Evolutionary conservation across 2,329 filamentous ascomycete species (phyloP).

Genomic region (Cladosporium austrohemisphaericum): DNA sequence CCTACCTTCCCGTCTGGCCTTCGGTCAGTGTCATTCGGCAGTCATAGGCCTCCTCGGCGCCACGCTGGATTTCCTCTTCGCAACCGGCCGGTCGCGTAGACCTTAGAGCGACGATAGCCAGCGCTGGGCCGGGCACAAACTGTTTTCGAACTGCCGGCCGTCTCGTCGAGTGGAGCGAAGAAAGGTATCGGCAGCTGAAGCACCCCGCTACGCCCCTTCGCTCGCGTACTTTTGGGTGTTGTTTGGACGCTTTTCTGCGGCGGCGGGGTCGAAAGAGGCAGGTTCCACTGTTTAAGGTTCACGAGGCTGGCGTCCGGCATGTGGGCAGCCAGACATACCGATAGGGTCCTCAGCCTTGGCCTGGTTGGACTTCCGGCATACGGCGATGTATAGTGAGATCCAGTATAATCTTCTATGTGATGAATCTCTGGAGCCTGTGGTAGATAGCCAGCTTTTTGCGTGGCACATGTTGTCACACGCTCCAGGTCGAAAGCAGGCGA

Average conservation of each 20-base stretch:
- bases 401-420: no score
- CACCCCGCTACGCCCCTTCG: background rate
- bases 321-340: slow-evolving; percentile 1
- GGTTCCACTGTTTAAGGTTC: background rate
- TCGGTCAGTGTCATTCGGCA: slow-evolving; percentile 11
- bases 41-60: slow-evolving; percentile 10
- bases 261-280: no score
- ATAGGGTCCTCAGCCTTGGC: background rate
- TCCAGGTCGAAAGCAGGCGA: no score
- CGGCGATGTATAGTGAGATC: no score
- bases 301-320: background rate
- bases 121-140: background rate
- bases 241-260: no score
- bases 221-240: no score
- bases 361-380: no score
- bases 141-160: slow-evolving; percentile 12
- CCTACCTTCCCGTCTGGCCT: background rate
- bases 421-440: no score
- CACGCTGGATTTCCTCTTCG: background rate
- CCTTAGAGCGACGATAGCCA: slow-evolving; percentile 1
- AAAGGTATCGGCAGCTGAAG: background rate
- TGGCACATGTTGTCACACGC: no score
- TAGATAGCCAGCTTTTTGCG: no score
- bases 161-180: background rate
- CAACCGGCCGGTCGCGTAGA: slow-evolving; percentile 11